These are phyloP conservation scores for Omphalotus olearius DNA, from an alignment of 1,284 basidiomycete species.

Conservation along the genomic window DNA sequence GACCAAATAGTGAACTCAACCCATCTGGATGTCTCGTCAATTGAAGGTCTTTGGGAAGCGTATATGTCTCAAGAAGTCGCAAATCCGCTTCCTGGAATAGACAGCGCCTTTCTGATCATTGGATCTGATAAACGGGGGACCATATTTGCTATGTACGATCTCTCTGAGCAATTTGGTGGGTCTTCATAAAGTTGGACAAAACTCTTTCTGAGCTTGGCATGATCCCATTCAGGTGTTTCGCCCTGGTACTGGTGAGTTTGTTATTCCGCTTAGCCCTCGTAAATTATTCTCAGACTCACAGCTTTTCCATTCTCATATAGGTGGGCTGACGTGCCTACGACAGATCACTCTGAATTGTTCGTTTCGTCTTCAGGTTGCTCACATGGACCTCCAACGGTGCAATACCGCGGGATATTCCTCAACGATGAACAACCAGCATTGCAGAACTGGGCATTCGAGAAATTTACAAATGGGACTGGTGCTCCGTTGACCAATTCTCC, in stretches of 20 bases:
- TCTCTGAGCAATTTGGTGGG: conserved; percentile 68
- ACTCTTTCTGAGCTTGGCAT: background rate
- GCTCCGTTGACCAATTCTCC: conserved; percentile 44
- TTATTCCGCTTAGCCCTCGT: too few relatives aligned
- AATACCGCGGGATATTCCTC: conserved; percentile 66
- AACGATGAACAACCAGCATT: conserved; percentile 51
- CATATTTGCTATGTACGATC: conserved; percentile 66
- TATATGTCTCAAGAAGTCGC: conserved; percentile 49
- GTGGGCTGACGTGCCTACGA: conserved; percentile 68
- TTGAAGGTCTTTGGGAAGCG: conserved; percentile 63
- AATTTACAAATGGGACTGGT: conserved; percentile 20
- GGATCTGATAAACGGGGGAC: conserved; percentile 66
- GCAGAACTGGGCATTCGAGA: conserved; percentile 30
- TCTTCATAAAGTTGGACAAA: conserved; percentile 13
- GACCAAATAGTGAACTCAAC: conserved; percentile 49
- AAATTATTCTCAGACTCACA: background rate
- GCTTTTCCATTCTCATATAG: conserved; percentile 23
- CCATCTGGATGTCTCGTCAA: conserved; percentile 48
- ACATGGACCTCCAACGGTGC: conserved; percentile 65
- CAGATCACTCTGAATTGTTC: conserved; percentile 44
- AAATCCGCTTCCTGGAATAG: conserved; percentile 54
- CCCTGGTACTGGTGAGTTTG: conserved; percentile 59
- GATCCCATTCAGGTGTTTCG: conserved; percentile 42
- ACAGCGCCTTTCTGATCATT: conserved; percentile 60
- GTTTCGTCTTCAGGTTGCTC: conserved; percentile 49